A percentile compares a stretch with the other conserved stretches of the same genome.
Conservation (phyloP, 2,329 filamentous ascomycete species). For the Verticillium nubilum region DNA sequence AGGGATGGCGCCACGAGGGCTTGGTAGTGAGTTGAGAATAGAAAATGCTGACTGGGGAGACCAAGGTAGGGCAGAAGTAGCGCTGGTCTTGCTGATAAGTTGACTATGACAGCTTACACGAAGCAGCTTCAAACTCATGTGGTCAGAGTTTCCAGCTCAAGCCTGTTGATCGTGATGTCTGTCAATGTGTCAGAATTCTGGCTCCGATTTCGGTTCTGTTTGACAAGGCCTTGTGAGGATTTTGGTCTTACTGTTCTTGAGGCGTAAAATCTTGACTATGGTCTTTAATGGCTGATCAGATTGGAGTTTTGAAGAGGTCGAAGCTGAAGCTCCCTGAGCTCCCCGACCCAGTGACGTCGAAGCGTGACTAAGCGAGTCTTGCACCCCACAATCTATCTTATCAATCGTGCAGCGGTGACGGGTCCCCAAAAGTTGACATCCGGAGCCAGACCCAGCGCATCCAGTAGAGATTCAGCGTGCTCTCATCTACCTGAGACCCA, state of each 20-base stretch:
- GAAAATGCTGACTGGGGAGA: not conserved
- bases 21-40: not conserved
- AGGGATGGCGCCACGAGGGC: not conserved
- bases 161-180: no score
- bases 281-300: not conserved
- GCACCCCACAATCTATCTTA: slow-evolving; percentile 13
- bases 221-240: no score
- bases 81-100: not conserved
- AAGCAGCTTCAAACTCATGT: not conserved
- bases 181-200: no score
- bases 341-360: not conserved
- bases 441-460: not conserved
- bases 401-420: slow-evolving; percentile 6
- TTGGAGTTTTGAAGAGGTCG: not conserved
- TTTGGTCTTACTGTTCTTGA: no score
- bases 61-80: not conserved
- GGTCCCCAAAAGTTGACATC: not conserved
- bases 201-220: no score
- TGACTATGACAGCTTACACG: not conserved
- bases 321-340: not conserved
- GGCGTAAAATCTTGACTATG: not conserved
- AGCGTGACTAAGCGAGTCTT: not conserved
- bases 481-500: not conserved
- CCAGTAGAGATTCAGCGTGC: not conserved
- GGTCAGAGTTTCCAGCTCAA: not conserved